Percentiles rank a stretch among this genome's conserved stretches.
These are phyloP conservation scores for Amyloporia xantha DNA, from an alignment of 768 basidiomycete species.

Conservation along the genomic window DNA sequence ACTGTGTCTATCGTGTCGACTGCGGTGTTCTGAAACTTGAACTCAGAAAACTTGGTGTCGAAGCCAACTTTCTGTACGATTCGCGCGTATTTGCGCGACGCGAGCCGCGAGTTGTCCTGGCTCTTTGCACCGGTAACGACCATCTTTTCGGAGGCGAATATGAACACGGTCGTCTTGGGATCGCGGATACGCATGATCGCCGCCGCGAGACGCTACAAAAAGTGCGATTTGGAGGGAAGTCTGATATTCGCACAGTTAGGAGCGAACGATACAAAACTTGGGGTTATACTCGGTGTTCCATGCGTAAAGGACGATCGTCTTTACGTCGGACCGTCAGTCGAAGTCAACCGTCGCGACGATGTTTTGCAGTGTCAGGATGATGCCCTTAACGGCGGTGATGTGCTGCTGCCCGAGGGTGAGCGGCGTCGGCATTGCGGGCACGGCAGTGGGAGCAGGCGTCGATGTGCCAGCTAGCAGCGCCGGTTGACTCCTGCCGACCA, in stretches of 20 bases:
- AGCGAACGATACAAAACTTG: conserved; percentile 73
- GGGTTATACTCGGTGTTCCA: conserved; percentile 99
- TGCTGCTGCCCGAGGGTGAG: conserved; percentile 88
- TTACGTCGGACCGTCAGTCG: conserved; percentile 92
- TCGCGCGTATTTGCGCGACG: conserved; percentile 96
- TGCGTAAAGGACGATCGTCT: conserved; percentile 97
- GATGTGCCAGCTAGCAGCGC: conserved; percentile 54
- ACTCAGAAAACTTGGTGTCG: conserved; percentile 98
- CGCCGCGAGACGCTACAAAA: conserved; percentile 94
- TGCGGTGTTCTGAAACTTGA: conserved; percentile 99
- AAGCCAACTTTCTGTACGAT: conserved; percentile 99
- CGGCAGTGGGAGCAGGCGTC: conserved; percentile 39
- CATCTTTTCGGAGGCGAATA: conserved; percentile 99
- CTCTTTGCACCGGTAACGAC: conserved; percentile 99
- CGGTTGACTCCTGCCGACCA: conserved; percentile 18
- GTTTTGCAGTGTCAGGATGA: conserved; percentile 98
- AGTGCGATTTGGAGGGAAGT: conserved; percentile 51
- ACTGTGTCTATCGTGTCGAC: conserved; percentile 99
- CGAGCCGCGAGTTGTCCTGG: conserved; percentile 94
- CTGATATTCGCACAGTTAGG: conserved; percentile 45
- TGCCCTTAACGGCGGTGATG: conserved; percentile 95
- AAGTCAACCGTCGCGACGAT: conserved; percentile 99
- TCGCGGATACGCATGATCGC: conserved; percentile 99
- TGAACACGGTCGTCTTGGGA: conserved; percentile 98
- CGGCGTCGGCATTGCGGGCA: conserved; percentile 63